Evolutionary conservation across 257 asterid species (phyloP).

Genomic region (Solanum pinnatisectum): DNA sequence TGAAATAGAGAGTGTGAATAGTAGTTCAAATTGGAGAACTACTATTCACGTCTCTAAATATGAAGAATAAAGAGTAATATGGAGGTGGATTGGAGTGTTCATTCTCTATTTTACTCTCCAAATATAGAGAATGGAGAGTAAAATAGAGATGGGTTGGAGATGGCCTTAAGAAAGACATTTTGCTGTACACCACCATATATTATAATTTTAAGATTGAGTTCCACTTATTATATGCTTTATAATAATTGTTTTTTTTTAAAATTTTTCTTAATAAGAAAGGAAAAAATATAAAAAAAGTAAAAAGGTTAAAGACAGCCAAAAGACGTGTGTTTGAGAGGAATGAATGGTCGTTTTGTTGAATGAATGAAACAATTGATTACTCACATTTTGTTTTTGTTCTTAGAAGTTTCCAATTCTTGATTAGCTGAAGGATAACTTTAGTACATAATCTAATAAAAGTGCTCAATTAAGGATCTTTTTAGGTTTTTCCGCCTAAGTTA

Average conservation of each 20-base stretch:
- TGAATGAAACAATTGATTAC: not conserved
- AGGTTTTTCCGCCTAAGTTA: not conserved
- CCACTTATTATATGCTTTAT: not conserved
- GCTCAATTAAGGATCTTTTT: not conserved
- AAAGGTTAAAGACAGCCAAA: not conserved
- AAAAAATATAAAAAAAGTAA: not conserved
- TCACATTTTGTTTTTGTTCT: not conserved
- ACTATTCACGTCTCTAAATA: no score
- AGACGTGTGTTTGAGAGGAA: not conserved
- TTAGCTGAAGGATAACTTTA: not conserved
- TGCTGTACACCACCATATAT: not conserved
- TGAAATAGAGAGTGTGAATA: no score
- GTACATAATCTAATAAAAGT: not conserved
- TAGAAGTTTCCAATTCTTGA: constrained; percentile 7
- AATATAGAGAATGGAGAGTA: no score
- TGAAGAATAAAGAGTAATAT: no score
- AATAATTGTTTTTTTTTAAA: not conserved
- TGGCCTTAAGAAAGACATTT: not conserved
- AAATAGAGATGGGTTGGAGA: no score
- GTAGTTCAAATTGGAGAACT: no score
- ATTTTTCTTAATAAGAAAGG: not conserved
- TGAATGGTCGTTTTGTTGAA: not conserved
- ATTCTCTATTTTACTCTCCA: no score
- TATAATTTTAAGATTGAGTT: not conserved
- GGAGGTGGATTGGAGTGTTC: no score